Evolutionary conservation across 1,284 basidiomycete species (phyloP).

Genomic region (Baeospora myosura): DNA sequence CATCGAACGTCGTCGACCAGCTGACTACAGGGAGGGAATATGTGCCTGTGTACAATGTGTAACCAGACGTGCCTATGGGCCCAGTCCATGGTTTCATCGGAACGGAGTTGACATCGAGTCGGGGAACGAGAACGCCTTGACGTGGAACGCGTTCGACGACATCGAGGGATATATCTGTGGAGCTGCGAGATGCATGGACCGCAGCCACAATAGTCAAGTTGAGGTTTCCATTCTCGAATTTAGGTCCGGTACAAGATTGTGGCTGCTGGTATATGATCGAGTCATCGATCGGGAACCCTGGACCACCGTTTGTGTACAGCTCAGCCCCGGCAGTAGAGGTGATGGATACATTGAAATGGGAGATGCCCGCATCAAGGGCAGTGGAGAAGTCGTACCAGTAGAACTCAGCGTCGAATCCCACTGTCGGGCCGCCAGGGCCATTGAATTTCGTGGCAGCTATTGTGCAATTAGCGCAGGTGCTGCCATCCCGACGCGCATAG

Average conservation of each 20-base stretch:
- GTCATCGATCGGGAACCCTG: background rate
- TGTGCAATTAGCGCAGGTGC: background rate
- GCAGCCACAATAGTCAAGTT: slow-evolving; percentile 1
- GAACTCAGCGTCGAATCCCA: background rate
- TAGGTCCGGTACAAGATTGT: background rate
- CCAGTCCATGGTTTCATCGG: background rate
- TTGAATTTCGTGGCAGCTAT: background rate
- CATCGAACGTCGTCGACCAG: background rate
- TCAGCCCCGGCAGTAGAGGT: background rate
- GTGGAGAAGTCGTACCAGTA: background rate
- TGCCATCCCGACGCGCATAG: background rate
- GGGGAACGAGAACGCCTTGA: background rate
- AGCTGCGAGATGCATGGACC: background rate
- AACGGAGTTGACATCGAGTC: background rate
- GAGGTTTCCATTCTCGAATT: background rate
- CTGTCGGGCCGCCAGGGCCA: background rate
- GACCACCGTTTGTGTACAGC: background rate
- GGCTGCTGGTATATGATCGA: background rate
- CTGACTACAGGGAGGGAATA: background rate
- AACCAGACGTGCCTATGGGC: background rate
- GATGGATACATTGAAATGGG: background rate
- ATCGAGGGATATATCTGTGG: background rate
- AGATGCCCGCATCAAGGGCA: background rate
- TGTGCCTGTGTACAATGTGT: background rate
- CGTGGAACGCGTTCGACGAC: background rate